Evolutionary conservation across 257 asterid species (phyloP).

Genomic region (Gentiana macrophylla): DNA sequence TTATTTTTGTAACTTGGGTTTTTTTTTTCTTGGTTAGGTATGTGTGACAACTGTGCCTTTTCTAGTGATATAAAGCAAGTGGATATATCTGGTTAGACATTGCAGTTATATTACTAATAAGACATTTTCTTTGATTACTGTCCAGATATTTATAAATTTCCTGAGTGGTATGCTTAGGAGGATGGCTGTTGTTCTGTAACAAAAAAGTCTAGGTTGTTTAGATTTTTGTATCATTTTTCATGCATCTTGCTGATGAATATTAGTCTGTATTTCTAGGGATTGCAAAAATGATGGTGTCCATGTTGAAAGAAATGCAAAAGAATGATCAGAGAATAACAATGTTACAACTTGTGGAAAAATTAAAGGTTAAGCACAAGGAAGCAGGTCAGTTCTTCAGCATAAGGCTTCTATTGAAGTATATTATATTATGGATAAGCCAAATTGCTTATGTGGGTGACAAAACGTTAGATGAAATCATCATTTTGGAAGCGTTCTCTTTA

Average conservation of each 20-base stretch:
- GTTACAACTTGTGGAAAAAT: conserved; percentile 79
- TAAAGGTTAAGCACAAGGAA: conserved; percentile 58
- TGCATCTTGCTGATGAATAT: conserved; percentile 8
- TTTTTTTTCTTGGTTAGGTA: conserved; percentile 43
- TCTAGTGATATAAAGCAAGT: conserved; percentile 52
- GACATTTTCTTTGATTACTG: too few species aligned
- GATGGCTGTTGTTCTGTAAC: background rate
- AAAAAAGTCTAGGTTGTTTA: too few species aligned
- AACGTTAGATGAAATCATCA: background rate
- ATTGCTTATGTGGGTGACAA: background rate
- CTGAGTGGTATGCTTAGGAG: background rate
- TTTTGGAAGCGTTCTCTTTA: too few species aligned
- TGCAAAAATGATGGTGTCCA: conserved; percentile 49
- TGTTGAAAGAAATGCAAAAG: conserved; percentile 61
- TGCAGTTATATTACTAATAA: too few species aligned
- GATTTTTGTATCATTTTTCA: background rate
- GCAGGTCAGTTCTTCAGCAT: conserved; percentile 39
- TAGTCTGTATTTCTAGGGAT: conserved; percentile 44
- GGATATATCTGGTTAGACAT: conserved; percentile 63
- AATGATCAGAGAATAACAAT: conserved; percentile 74
- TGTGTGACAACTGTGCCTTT: conserved; percentile 94
- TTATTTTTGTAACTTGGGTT: background rate
- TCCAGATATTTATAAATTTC: too few species aligned
- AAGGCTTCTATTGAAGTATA: background rate
- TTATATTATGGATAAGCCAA: background rate